Evolutionary conservation across 495 filamentous ascomycete species (phyloP).

Genomic region (Cercophora newfieldiana): DNA sequence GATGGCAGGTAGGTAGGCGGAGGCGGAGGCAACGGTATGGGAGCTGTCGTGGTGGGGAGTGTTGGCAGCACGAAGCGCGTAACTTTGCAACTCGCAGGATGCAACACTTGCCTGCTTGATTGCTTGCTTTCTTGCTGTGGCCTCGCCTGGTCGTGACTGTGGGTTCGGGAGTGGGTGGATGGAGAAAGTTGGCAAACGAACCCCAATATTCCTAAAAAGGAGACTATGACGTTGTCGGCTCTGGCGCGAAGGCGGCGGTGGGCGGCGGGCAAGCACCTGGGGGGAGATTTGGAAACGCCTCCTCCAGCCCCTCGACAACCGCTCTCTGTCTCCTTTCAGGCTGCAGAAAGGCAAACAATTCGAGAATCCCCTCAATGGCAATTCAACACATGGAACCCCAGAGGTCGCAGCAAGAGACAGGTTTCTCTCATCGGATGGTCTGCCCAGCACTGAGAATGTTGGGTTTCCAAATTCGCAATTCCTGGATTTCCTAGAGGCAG

Average conservation of each 20-base stretch:
- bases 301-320: neutral
- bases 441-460: neutral
- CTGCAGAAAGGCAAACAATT: neutral
- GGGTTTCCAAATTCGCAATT: neutral
- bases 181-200: conserved; percentile 30
- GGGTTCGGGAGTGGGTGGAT: conserved; percentile 12
- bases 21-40: neutral
- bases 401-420: neutral
- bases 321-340: neutral
- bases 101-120: neutral
- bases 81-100: neutral
- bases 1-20: no score
- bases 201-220: conserved; percentile 24
- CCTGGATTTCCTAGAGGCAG: neutral
- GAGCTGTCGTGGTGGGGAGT: neutral
- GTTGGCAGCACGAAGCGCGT: neutral
- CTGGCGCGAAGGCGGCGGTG: conserved; percentile 12
- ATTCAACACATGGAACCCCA: neutral
- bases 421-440: neutral
- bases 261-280: conserved; percentile 10
- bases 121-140: neutral
- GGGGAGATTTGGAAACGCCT: neutral
- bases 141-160: neutral
- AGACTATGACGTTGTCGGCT: conserved; percentile 34
- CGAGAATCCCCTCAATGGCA: neutral